A percentile compares a stretch with the other conserved stretches of the same genome.
These are phyloP conservation scores for Fusarium goolgardi DNA, from an alignment of 2,329 filamentous ascomycete species.

Conservation along the genomic window DNA sequence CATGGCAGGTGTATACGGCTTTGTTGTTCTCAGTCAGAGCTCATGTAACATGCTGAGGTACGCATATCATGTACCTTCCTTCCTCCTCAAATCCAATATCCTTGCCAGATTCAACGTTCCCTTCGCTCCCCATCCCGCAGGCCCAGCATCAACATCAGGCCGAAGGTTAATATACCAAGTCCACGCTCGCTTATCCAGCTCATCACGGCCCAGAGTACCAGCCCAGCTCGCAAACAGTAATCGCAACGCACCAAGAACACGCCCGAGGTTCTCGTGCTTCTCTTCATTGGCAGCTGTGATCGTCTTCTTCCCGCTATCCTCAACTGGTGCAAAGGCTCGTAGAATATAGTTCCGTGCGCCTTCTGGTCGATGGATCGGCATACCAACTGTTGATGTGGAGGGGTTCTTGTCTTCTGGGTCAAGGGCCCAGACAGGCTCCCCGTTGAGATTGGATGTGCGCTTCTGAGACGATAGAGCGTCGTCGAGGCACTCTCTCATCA, in stretches of 20 bases:
- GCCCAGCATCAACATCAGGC: conserved; percentile 79
- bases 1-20: neutral
- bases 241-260: conserved; percentile 77
- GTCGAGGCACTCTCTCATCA: conserved; percentile 69
- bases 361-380: conserved; percentile 81
- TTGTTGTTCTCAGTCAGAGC: neutral
- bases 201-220: conserved; percentile 67
- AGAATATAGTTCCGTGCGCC: conserved; percentile 70
- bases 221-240: conserved; percentile 81
- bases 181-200: conserved; percentile 83
- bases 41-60: neutral
- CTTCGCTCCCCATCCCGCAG: conserved; percentile 86
- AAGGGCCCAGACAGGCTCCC: conserved; percentile 71
- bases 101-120: conserved; percentile 73
- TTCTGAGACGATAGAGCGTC: conserved; percentile 64
- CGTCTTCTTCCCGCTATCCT: conserved; percentile 50
- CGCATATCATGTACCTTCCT: conserved; percentile 22
- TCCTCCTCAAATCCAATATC: conserved; percentile 69
- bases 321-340: conserved; percentile 66
- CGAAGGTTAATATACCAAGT: conserved; percentile 82
- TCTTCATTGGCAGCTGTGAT: conserved; percentile 65
- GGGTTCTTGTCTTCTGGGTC: conserved; percentile 64
- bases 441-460: conserved; percentile 53
- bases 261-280: conserved; percentile 75
- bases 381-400: conserved; percentile 58